Evolutionary conservation across 257 asterid species (phyloP), one percentile per base, ranked within the genome.

Genomic region (Fraxinus excelsior): DNA sequence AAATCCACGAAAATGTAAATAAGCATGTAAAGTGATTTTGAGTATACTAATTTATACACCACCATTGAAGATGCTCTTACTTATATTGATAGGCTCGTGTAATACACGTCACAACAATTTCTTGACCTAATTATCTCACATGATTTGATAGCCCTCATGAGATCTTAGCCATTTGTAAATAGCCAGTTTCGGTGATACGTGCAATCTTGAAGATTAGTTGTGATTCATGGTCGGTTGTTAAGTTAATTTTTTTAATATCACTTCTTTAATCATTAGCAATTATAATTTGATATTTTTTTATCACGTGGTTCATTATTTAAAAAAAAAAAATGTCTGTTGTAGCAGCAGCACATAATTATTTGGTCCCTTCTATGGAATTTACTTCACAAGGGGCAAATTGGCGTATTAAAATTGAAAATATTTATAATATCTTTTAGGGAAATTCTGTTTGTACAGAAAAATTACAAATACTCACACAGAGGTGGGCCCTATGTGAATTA

Each of bases 321-420:
- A 34, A 34, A 51, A 51, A 18, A 14, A 18, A 68, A 42, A 29
- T 40, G 37, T 32, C 44, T 1, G 72, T 75, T 28, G 72, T 53
- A 38, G 18, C 0, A 21, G 73, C 49, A 42, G 67, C 69, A 34
- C 34, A 29, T 38, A 18, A 56, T 11, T 7, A 49, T 65, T 70
- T 80, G 80, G 84, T 80, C 23, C 80, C 62, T 14, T 80, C 40
- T 56, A 75, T 77, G 82, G 87, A 80, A 80, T 77, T 84, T 77
- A 79, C 87, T 66, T 38, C 80, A 81, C 74, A 77, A 80, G 58
- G 38, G 76, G 74, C 14, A 2, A 44, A 49, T 4, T 5, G 23
- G 21, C 3, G 5, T 1, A 16, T 46, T 46, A 46, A 16, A 13
- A 7, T 7, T 38, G 13, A 31, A 31, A 31, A 31, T 31, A 31